phyloP scores from a whole-genome alignment of 1,139 yeast species.

The Blastobotrys persicus region DNA sequence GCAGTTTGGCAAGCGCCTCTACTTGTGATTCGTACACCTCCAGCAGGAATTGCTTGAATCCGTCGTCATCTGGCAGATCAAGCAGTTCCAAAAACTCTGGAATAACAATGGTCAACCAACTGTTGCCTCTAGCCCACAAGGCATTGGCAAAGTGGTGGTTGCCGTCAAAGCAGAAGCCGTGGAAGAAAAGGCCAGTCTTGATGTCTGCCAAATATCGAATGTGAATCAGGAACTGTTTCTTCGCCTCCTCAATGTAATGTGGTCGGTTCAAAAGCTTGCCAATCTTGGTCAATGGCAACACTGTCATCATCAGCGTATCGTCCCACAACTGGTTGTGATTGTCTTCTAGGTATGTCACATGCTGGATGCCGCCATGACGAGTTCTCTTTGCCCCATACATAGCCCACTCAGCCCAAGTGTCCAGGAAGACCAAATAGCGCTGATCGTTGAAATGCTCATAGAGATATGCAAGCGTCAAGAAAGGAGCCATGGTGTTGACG shows the following conservation, averaged over 20 bases:
- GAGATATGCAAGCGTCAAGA: slow-evolving; percentile 36
- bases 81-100: slow-evolving; percentile 40
- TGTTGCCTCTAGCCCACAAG: slow-evolving; percentile 42
- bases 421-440: slow-evolving; percentile 36
- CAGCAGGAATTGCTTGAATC: slow-evolving; percentile 31
- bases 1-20: slow-evolving; percentile 30
- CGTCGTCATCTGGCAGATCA: slow-evolving; percentile 33
- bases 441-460: slow-evolving; percentile 33
- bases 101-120: slow-evolving; percentile 42
- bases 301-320: slow-evolving; percentile 42
- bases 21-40: slow-evolving; percentile 38
- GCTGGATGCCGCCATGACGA: slow-evolving; percentile 40
- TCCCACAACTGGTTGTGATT: slow-evolving; percentile 41
- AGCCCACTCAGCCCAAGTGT: slow-evolving; percentile 42
- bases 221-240: slow-evolving; percentile 39
- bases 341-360: slow-evolving; percentile 38
- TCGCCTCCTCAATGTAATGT: slow-evolving; percentile 39
- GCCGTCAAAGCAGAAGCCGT: slow-evolving; percentile 40
- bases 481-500: slow-evolving; percentile 41
- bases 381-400: slow-evolving; percentile 37
- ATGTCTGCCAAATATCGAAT: slow-evolving; percentile 37
- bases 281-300: slow-evolving; percentile 40
- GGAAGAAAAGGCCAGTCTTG: slow-evolving; percentile 38
- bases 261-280: slow-evolving; percentile 36
- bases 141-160: slow-evolving; percentile 39